Evolutionary conservation across 805 yeast species (phyloP).

Genomic region (Metschnikowia vanudenii): DNA sequence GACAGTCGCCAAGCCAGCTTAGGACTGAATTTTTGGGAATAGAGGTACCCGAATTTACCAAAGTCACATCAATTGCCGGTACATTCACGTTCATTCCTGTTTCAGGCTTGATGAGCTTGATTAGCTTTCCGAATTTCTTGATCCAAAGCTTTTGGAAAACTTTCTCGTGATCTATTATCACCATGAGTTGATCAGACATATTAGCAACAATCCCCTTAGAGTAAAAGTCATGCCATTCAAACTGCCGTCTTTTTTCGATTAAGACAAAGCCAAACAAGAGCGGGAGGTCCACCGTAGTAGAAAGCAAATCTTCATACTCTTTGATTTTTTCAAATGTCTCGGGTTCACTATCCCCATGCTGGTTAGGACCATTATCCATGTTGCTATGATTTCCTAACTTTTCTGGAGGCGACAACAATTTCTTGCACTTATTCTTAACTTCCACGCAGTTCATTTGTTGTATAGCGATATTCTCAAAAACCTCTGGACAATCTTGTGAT

Average conservation of each 20-base stretch:
- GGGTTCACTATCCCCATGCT: neutral
- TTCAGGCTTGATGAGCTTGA: slow-evolving; percentile 22
- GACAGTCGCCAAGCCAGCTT: slow-evolving; percentile 37
- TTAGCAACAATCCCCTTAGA: slow-evolving; percentile 40
- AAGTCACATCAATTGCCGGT: slow-evolving; percentile 25
- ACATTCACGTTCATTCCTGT: slow-evolving; percentile 15
- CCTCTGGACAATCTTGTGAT: slow-evolving; percentile 20
- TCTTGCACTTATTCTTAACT: slow-evolving; percentile 30
- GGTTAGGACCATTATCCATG: neutral
- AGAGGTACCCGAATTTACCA: slow-evolving; percentile 12
- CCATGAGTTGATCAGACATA: slow-evolving; percentile 57
- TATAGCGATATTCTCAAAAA: slow-evolving; percentile 34
- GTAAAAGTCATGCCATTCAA: slow-evolving; percentile 51
- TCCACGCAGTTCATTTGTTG: slow-evolving; percentile 39
- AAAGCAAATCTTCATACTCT: slow-evolving; percentile 35
- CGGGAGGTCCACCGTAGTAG: slow-evolving; percentile 63
- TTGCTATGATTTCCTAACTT: neutral
- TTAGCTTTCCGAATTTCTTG: slow-evolving; percentile 52
- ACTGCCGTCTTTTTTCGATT: slow-evolving; percentile 58
- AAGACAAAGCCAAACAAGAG: slow-evolving; percentile 67
- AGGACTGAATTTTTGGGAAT: slow-evolving; percentile 14
- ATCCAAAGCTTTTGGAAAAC: slow-evolving; percentile 60
- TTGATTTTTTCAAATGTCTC: slow-evolving; percentile 22
- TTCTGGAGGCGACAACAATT: slow-evolving; percentile 21
- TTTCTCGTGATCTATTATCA: slow-evolving; percentile 55